A percentile compares a stretch with the other conserved stretches of the same genome.
phyloP scores from a whole-genome alignment of 495 filamentous ascomycete genomes.

The Xylaria grammica region DNA sequence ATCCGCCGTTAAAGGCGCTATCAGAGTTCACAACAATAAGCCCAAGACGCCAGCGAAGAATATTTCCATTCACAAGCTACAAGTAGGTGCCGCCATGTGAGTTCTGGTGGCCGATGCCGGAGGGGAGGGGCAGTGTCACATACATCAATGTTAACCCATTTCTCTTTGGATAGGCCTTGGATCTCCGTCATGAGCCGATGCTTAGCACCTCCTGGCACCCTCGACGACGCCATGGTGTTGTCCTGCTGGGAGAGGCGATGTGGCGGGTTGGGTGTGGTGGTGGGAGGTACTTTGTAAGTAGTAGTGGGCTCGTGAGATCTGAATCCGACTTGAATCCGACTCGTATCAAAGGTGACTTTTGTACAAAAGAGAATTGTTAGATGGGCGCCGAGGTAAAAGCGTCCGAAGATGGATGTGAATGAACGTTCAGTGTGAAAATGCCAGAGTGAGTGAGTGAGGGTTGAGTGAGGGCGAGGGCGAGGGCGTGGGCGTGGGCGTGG shows the following conservation, averaged over 20 bases:
- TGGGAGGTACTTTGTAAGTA: background rate
- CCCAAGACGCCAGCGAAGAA: slow-evolving; percentile 85
- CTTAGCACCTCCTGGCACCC: slow-evolving; percentile 59
- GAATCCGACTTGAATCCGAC: background rate
- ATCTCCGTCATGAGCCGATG: slow-evolving; percentile 89
- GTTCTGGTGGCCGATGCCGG: slow-evolving; percentile 21
- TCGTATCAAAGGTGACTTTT: too few species aligned
- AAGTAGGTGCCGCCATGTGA: slow-evolving; percentile 1
- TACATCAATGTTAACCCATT: slow-evolving; percentile 91
- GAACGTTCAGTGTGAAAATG: background rate
- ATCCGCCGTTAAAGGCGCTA: slow-evolving; percentile 89
- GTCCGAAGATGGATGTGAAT: background rate
- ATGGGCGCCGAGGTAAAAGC: background rate
- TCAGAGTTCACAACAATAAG: slow-evolving; percentile 92
- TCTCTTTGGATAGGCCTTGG: slow-evolving; percentile 80
- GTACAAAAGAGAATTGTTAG: background rate
- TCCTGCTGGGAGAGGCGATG: background rate
- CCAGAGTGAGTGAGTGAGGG: background rate
- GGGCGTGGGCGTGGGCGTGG: too few species aligned
- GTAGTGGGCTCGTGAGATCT: slow-evolving; percentile 15
- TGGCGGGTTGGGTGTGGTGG: too few species aligned
- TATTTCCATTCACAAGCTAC: slow-evolving; percentile 72
- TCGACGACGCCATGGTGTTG: slow-evolving; percentile 34
- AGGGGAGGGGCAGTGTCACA: slow-evolving; percentile 17
- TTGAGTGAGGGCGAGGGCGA: too few species aligned